These are phyloP conservation scores for Rubia tinctorum DNA, from an alignment of 305 asterid genomes.

Conservation along the genomic window DNA sequence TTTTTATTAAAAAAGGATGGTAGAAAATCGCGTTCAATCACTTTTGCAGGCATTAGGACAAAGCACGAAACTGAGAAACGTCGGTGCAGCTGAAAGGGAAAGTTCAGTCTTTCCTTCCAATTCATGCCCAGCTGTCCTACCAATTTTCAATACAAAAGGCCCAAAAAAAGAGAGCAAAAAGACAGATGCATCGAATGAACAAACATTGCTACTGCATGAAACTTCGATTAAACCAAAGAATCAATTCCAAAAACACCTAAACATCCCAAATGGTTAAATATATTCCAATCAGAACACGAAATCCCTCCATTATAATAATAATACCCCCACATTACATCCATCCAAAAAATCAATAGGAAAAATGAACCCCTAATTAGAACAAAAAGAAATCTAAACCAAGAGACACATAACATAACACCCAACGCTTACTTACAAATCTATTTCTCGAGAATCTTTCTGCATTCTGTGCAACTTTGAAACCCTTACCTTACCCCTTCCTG, in stretches of 20 bases:
- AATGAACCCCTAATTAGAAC: not conserved
- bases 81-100: not conserved
- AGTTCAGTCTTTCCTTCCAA: too few relatives aligned
- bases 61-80: not conserved
- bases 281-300: conserved; percentile 16
- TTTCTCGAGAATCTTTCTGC: conserved; percentile 14
- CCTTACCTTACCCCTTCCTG: not conserved
- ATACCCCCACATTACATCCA: conserved; percentile 2
- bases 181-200: not conserved
- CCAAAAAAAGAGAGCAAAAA: not conserved
- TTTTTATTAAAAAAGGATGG: too few relatives aligned
- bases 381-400: conserved; percentile 11
- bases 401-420: not conserved
- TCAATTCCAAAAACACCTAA: conserved; percentile 4
- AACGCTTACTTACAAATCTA: conserved; percentile 12
- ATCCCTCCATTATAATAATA: conserved; percentile 1
- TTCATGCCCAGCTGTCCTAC: not conserved
- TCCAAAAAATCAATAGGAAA: conserved; percentile 15
- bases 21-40: not conserved
- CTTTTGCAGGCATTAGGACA: not conserved
- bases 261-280: not conserved
- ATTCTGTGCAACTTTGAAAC: conserved; percentile 16
- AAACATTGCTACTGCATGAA: not conserved
- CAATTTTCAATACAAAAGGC: not conserved
- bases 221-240: conserved; percentile 7